phyloP scores from a whole-genome alignment of 768 basidiomycete genomes.

The Trametes elegans region DNA sequence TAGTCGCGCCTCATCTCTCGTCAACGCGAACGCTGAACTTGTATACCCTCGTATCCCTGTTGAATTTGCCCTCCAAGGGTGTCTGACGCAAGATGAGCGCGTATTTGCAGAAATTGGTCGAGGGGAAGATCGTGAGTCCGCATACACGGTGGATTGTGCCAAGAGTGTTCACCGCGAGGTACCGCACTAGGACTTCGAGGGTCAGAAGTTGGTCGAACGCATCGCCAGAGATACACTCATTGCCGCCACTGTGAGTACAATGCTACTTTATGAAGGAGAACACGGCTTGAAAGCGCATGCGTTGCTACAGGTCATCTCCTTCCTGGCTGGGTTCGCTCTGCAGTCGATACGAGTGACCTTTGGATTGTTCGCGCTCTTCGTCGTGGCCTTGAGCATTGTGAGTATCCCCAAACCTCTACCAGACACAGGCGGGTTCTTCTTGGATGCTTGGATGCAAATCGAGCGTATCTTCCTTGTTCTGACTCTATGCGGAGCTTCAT shows the following conservation, averaged over 20 bases:
- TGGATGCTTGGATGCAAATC: too few species aligned
- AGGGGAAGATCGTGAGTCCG: slow-evolving; percentile 34
- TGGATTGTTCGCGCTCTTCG: slow-evolving; percentile 39
- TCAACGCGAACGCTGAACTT: too few species aligned
- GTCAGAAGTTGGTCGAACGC: slow-evolving; percentile 52
- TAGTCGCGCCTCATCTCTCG: too few species aligned
- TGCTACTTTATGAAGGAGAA: not conserved
- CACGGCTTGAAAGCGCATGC: not conserved
- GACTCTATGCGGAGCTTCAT: too few species aligned
- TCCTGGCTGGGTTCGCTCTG: slow-evolving; percentile 53
- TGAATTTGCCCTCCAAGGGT: not conserved
- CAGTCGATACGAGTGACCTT: slow-evolving; percentile 59
- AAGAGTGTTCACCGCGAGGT: not conserved
- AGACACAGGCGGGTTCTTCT: too few species aligned
- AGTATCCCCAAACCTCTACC: slow-evolving; percentile 5
- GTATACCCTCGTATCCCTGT: too few species aligned
- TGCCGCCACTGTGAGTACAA: slow-evolving; percentile 41
- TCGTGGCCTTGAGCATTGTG: slow-evolving; percentile 16
- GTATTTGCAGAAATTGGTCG: slow-evolving; percentile 24
- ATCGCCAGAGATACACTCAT: slow-evolving; percentile 44
- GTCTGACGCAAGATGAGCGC: not conserved
- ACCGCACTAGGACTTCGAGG: slow-evolving; percentile 61
- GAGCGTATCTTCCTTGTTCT: too few species aligned
- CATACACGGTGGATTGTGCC: not conserved
- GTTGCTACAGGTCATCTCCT: slow-evolving; percentile 46